A percentile compares a stretch with the other conserved stretches of the same genome.
Evolutionary conservation across 2,329 filamentous ascomycete species (phyloP).

Genomic region (Arthrobotrys sinensis): DNA sequence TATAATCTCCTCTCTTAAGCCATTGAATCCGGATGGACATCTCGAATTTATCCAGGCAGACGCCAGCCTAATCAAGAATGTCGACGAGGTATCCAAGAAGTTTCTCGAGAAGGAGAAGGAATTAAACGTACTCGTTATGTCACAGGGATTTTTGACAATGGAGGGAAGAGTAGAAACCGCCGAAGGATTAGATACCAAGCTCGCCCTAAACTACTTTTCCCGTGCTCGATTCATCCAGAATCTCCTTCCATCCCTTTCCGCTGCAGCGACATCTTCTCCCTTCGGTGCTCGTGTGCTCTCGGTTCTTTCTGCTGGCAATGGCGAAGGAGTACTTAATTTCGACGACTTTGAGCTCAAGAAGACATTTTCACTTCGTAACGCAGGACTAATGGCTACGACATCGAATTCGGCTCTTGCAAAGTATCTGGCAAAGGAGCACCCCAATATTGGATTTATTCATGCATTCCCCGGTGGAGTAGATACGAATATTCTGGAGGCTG

Average conservation of each 20-base stretch:
- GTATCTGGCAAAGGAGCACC: slow-evolving; percentile 65
- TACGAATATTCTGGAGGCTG: slow-evolving; percentile 64
- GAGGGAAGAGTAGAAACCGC: slow-evolving; percentile 68
- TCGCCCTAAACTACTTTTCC: slow-evolving; percentile 70
- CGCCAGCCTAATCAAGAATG: slow-evolving; percentile 71
- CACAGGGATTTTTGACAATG: slow-evolving; percentile 67
- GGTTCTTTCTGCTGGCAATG: slow-evolving; percentile 67
- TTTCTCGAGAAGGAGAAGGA: slow-evolving; percentile 69
- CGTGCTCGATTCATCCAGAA: slow-evolving; percentile 69
- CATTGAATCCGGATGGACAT: slow-evolving; percentile 69
- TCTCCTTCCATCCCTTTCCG: slow-evolving; percentile 67
- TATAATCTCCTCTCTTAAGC: slow-evolving; percentile 68
- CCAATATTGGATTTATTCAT: slow-evolving; percentile 67
- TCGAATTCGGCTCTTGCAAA: slow-evolving; percentile 69
- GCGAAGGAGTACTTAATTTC: slow-evolving; percentile 66
- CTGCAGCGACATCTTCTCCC: slow-evolving; percentile 33
- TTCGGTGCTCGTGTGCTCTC: slow-evolving; percentile 68
- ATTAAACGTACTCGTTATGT: slow-evolving; percentile 71
- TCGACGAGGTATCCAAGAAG: slow-evolving; percentile 70
- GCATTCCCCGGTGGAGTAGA: slow-evolving; percentile 68
- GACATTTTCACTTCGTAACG: slow-evolving; percentile 66
- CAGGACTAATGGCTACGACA: slow-evolving; percentile 67
- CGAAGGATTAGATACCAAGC: slow-evolving; percentile 70
- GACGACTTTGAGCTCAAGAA: slow-evolving; percentile 68
- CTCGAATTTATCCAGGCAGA: slow-evolving; percentile 72